Conservation (phyloP, 352 stramenopile species). For the Pythium grandisporangium region DNA sequence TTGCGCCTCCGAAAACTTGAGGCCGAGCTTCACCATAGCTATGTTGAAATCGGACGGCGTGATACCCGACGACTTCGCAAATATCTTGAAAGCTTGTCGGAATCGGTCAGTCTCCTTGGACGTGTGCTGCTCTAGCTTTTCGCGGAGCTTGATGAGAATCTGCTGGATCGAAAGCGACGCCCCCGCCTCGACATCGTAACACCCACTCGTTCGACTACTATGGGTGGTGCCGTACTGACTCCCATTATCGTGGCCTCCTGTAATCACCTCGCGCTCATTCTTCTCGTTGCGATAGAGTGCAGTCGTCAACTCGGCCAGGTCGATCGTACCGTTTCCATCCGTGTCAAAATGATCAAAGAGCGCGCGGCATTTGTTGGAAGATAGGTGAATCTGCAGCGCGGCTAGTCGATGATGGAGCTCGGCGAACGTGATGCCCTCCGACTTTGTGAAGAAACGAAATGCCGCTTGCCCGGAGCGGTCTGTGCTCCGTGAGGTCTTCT, state of each 20-base stretch:
- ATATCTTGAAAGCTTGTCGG: slow-evolving; percentile 65
- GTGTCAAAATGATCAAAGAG: slow-evolving; percentile 61
- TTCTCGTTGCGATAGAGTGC: slow-evolving; percentile 43
- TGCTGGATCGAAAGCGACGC: slow-evolving; percentile 40
- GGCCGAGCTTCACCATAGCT: slow-evolving; percentile 39
- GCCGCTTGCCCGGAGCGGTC: slow-evolving; percentile 43
- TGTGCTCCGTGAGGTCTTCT: slow-evolving; percentile 32
- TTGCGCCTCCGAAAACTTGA: slow-evolving; percentile 45
- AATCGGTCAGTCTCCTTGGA: slow-evolving; percentile 67
- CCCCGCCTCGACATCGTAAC: slow-evolving; percentile 27
- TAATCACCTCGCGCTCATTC: too few relatives aligned
- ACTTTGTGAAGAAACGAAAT: slow-evolving; percentile 65
- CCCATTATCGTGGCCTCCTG: too few relatives aligned
- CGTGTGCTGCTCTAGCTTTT: slow-evolving; percentile 55
- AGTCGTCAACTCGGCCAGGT: slow-evolving; percentile 53
- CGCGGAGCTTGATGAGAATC: slow-evolving; percentile 38
- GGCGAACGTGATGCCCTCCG: slow-evolving; percentile 43
- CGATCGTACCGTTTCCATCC: slow-evolving; percentile 47
- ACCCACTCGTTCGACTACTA: neutral
- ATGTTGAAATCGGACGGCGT: slow-evolving; percentile 35
- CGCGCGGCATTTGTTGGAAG: slow-evolving; percentile 32
- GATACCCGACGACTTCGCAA: slow-evolving; percentile 55
- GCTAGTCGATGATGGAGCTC: slow-evolving; percentile 51
- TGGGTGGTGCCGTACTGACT: slow-evolving; percentile 1
- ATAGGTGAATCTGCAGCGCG: slow-evolving; percentile 52